Conservation (phyloP, 805 yeast species). For the Candida jianshihensis region DNA sequence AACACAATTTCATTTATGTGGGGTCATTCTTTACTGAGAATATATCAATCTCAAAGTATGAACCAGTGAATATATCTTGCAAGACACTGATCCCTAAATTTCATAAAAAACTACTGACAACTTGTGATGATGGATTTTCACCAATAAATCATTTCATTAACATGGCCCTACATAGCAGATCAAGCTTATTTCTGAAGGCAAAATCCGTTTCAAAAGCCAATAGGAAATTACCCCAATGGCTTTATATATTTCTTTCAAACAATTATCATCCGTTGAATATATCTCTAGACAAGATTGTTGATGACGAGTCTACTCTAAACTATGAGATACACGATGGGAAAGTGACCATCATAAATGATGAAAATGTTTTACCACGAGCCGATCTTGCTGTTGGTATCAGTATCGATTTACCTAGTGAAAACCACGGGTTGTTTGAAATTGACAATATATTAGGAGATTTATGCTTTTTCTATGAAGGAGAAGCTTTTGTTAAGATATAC, state of each 20-base stretch:
- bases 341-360: constrained; percentile 6
- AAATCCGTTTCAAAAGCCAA: constrained; percentile 7
- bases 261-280: constrained; percentile 8
- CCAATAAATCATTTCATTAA: constrained; percentile 13
- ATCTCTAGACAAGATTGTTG: background rate
- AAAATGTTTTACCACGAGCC: constrained; percentile 4
- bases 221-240: constrained; percentile 12
- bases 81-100: constrained; percentile 5
- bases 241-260: constrained; percentile 7
- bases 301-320: background rate
- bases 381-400: constrained; percentile 1
- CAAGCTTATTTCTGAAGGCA: constrained; percentile 8
- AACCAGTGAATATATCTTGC: background rate
- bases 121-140: constrained; percentile 16
- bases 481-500: constrained; percentile 9
- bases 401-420: constrained; percentile 4
- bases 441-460: constrained; percentile 11
- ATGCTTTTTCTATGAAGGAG: constrained; percentile 6
- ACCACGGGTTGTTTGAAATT: constrained; percentile 7
- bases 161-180: constrained; percentile 1
- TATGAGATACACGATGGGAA: constrained; percentile 2
- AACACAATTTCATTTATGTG: constrained; percentile 6
- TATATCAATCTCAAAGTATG: background rate
- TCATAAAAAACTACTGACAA: constrained; percentile 2
- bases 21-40: constrained; percentile 3